Evolutionary conservation across 352 stramenopile genomes (phyloP), one percentile per base, ranked within the genome.

Genomic region (Pythium aristosporum): DNA sequence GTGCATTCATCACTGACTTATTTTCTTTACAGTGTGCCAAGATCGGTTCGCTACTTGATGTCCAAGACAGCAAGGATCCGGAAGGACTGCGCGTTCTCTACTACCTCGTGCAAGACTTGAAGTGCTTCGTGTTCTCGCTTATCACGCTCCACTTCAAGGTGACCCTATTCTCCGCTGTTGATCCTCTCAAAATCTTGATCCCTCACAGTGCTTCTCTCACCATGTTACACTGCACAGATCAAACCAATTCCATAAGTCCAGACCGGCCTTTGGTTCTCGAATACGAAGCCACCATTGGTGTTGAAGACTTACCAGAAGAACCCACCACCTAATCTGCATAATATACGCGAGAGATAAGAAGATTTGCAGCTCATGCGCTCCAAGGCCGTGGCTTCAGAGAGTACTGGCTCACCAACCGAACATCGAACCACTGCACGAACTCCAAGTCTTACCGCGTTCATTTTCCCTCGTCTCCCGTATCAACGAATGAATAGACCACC

Each of bases 111-210:
- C 96, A 99, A 74, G 97, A 99, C 74, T 79, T 99, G 51, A 98
- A 98, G 71, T 98, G 93, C 67, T 72, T 99, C 25, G 89, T 99
- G 16, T 97, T 99, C 61, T 98, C 89, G 39, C 85, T 99, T 50
- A 98, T 99, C 69, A 94, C 84, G 16, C 72, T 98, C 32, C 96
- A 99, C 81, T 99, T 99, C 77, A 99, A 95, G 83, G 87, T 94
- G 64, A 47, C 47, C 46, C 30, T 53, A n/a, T 10, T 16, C 11
- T 44, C 11, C 13, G 13, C 18, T 13, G 5, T 46, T 18, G 30
- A 8, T n/a, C 23, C 21, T 21, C 25, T 53, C 37, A 12, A 42
- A 30, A 30, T 46, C 5, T 46, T 46, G 39, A 20, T 23, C 11
- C 9, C 16, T 52, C 21, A 53, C 23, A 53, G 32, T 54, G 25